Percentiles rank a stretch among this genome's conserved stretches.
phyloP scores from a whole-genome alignment of 1,284 basidiomycete species.

The Ganoderma resinaceum region DNA sequence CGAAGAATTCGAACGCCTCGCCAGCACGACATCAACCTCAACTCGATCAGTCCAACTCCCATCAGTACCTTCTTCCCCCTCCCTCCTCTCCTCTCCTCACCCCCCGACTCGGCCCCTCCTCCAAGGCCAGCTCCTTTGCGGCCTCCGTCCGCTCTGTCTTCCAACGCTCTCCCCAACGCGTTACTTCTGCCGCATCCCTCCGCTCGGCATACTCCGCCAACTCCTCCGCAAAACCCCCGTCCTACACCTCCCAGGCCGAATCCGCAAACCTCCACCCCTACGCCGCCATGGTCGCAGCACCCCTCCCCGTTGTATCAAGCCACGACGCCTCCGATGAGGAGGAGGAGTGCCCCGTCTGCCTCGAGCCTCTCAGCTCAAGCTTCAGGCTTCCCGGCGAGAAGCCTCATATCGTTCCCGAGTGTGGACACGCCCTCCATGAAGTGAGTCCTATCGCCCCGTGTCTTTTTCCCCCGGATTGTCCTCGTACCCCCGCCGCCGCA shows the following conservation, averaged over 20 bases:
- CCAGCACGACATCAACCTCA: constrained; percentile 35
- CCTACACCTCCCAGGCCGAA: constrained; percentile 31
- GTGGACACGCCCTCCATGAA: constrained; percentile 97
- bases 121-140: constrained; percentile 40
- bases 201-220: constrained; percentile 44
- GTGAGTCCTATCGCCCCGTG: constrained; percentile 49
- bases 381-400: constrained; percentile 93
- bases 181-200: constrained; percentile 46
- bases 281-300: constrained; percentile 61
- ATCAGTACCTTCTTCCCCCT: constrained; percentile 51
- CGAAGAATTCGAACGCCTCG: constrained; percentile 35
- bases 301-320: constrained; percentile 71
- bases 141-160: constrained; percentile 49
- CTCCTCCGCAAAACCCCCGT: constrained; percentile 35
- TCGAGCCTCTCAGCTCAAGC: constrained; percentile 88
- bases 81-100: constrained; percentile 50
- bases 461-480: not conserved
- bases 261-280: constrained; percentile 51
- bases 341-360: constrained; percentile 89
- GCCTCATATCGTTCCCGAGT: constrained; percentile 95
- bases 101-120: constrained; percentile 44
- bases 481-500: not conserved
- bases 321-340: constrained; percentile 74
- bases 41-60: constrained; percentile 39
- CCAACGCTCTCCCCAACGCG: constrained; percentile 40